Evolutionary conservation across 495 filamentous ascomycete species (phyloP).

Genomic region (Penicillium roqueforti): DNA sequence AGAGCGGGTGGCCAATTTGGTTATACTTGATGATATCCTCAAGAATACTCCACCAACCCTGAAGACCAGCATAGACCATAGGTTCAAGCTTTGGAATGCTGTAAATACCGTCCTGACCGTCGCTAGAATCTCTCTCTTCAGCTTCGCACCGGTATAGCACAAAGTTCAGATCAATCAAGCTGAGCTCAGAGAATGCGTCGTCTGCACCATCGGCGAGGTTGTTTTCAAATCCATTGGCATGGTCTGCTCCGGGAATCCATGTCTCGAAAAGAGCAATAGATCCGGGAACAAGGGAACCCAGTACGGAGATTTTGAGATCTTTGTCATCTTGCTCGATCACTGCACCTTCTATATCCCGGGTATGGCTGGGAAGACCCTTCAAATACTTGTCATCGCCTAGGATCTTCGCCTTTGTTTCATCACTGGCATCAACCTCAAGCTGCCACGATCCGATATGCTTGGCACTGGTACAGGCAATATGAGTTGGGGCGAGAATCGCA

Average conservation of each 20-base stretch:
- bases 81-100: constrained; percentile 76
- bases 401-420: constrained; percentile 58
- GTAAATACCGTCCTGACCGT: constrained; percentile 80
- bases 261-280: constrained; percentile 95
- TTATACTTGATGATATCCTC: constrained; percentile 83
- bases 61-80: constrained; percentile 90
- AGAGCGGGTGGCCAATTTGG: constrained; percentile 87
- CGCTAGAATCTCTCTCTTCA: constrained; percentile 80
- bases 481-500: constrained; percentile 68
- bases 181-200: constrained; percentile 68
- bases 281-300: constrained; percentile 79
- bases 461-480: constrained; percentile 66
- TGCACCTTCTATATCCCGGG: constrained; percentile 67
- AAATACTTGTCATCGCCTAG: constrained; percentile 66
- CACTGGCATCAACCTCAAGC: constrained; percentile 71
- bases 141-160: constrained; percentile 87
- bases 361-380: constrained; percentile 74
- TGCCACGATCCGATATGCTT: constrained; percentile 84
- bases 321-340: constrained; percentile 60
- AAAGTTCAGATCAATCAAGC: constrained; percentile 83
- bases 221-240: constrained; percentile 72
- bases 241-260: constrained; percentile 80
- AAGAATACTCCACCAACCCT: constrained; percentile 97
- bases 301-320: constrained; percentile 76
- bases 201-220: constrained; percentile 79